phyloP scores from a whole-genome alignment of 2,329 filamentous ascomycete genomes.

The Aspergillus latus region DNA sequence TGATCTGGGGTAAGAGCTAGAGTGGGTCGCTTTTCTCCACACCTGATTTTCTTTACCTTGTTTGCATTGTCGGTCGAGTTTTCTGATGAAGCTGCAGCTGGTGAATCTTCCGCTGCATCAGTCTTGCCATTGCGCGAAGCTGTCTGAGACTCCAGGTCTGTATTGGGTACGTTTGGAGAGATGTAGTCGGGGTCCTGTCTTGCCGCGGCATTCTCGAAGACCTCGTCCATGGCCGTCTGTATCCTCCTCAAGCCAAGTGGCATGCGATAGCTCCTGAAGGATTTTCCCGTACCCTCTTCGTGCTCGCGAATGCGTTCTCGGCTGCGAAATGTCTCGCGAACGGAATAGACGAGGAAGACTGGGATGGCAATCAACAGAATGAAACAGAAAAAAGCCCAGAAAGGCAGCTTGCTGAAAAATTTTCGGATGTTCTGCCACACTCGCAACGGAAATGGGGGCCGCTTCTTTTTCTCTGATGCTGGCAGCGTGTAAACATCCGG shows the following conservation, averaged over 20 bases:
- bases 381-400: slow-evolving; percentile 64
- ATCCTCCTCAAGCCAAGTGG: slow-evolving; percentile 75
- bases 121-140: not conserved
- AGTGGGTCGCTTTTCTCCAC: slow-evolving; percentile 55
- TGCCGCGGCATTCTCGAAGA: slow-evolving; percentile 71
- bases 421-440: slow-evolving; percentile 37
- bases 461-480: slow-evolving; percentile 21
- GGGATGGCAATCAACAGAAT: slow-evolving; percentile 71
- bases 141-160: slow-evolving; percentile 16
- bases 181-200: slow-evolving; percentile 71
- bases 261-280: slow-evolving; percentile 69
- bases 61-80: not conserved
- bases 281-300: slow-evolving; percentile 67
- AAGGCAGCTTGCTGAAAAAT: slow-evolving; percentile 58
- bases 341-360: slow-evolving; percentile 72
- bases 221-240: slow-evolving; percentile 72
- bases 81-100: not conserved
- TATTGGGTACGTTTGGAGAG: slow-evolving; percentile 48
- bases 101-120: slow-evolving; percentile 3
- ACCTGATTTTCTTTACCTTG: not conserved
- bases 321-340: slow-evolving; percentile 73
- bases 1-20: slow-evolving; percentile 77
- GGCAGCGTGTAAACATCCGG: slow-evolving; percentile 33
- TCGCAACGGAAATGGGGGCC: slow-evolving; percentile 29
- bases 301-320: slow-evolving; percentile 73